Percentiles rank a stretch among this genome's conserved stretches.
These are phyloP conservation scores for Cucumis melo DNA, from an alignment of 306 rosid genomes.

Conservation along the genomic window DNA sequence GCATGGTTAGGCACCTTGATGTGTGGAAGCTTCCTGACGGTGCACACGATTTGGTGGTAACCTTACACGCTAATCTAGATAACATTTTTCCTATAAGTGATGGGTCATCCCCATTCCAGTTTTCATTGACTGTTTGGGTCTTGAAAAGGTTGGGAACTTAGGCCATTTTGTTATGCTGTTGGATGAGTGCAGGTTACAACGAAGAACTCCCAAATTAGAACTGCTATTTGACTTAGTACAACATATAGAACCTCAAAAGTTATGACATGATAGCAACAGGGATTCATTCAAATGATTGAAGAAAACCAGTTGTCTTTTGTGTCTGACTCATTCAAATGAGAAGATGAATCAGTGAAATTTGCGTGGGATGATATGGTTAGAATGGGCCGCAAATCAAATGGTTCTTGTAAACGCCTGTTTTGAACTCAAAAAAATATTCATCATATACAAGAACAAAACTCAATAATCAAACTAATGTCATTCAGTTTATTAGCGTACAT, in stretches of 20 bases:
- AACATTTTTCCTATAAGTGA: conserved; percentile 8
- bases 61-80: conserved; percentile 79
- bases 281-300: neutral
- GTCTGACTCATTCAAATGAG: neutral
- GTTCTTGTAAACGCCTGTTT: neutral
- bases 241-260: neutral
- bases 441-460: neutral
- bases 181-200: neutral
- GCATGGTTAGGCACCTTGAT: conserved; percentile 94
- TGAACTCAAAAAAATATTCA: too few species aligned
- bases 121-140: neutral
- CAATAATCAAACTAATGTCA: neutral
- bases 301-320: neutral
- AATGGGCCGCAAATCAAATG: neutral
- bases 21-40: conserved; percentile 97
- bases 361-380: neutral
- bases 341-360: neutral
- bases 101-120: neutral
- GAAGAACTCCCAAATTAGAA: neutral
- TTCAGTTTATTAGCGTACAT: neutral
- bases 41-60: conserved; percentile 91
- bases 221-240: neutral
- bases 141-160: neutral
- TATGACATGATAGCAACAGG: neutral
- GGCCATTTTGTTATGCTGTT: neutral